Evolutionary conservation across 805 yeast genomes (phyloP).

Genomic region (Wickerhamiella azyma): DNA sequence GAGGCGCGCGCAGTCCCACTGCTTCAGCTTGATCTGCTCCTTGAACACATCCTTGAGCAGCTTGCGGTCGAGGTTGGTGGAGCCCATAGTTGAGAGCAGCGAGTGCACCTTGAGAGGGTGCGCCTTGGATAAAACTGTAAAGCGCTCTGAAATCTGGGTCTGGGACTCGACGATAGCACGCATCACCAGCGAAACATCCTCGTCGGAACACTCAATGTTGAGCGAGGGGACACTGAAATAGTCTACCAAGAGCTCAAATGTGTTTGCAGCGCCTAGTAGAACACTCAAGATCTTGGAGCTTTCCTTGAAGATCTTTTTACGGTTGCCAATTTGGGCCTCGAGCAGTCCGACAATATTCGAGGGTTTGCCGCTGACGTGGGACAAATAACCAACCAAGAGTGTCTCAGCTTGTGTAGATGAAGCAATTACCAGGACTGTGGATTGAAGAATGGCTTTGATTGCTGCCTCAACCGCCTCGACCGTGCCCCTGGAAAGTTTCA

Average conservation of each 20-base stretch:
- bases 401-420: slow-evolving; percentile 3
- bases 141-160: slow-evolving; percentile 8
- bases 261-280: not conserved
- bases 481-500: not conserved
- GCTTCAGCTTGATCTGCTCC: not conserved
- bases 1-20: not conserved
- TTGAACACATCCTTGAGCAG: not conserved
- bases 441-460: not conserved
- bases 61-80: not conserved
- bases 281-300: not conserved
- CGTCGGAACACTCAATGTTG: not conserved
- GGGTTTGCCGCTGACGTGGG: not conserved
- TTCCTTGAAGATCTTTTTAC: slow-evolving; percentile 3
- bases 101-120: slow-evolving; percentile 7
- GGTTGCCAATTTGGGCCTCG: not conserved
- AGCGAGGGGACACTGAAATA: slow-evolving; percentile 4
- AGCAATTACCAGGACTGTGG: not conserved
- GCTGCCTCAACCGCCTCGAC: not conserved
- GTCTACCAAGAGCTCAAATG: not conserved
- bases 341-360: not conserved
- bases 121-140: slow-evolving; percentile 1
- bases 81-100: slow-evolving; percentile 2
- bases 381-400: not conserved
- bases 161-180: slow-evolving; percentile 5
- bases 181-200: not conserved